These are phyloP conservation scores for Nakazawaea sp. DNA, from an alignment of 805 yeast genomes.

Conservation along the genomic window DNA sequence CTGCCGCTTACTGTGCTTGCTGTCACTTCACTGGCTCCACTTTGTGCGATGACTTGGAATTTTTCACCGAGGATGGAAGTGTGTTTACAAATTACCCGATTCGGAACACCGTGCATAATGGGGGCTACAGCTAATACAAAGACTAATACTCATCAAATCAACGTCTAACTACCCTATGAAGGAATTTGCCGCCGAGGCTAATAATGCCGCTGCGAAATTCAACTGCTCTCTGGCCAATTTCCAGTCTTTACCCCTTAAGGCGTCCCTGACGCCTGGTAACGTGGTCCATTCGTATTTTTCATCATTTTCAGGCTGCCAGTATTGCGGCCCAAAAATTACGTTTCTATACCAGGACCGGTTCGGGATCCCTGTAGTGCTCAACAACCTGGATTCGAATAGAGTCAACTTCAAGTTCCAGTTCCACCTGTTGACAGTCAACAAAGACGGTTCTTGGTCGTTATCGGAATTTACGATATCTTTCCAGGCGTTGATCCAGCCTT, in stretches of 20 bases:
- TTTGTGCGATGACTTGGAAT: too few species aligned
- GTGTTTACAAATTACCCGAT: too few species aligned
- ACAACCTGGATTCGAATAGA: slow-evolving; percentile 45
- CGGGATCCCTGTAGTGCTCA: slow-evolving; percentile 35
- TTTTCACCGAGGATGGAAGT: too few species aligned
- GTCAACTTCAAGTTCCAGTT: slow-evolving; percentile 71
- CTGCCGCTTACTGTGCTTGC: too few species aligned
- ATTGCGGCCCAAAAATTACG: slow-evolving; percentile 61
- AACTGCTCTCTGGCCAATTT: slow-evolving; percentile 48
- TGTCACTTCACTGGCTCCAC: too few species aligned
- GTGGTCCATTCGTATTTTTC: slow-evolving; percentile 47
- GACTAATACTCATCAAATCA: too few species aligned
- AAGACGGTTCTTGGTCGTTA: slow-evolving; percentile 65
- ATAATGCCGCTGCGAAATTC: slow-evolving; percentile 29
- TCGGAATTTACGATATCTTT: slow-evolving; percentile 39
- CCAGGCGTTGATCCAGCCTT: slow-evolving; percentile 63
- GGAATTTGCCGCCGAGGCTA: slow-evolving; percentile 22
- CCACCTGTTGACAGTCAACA: slow-evolving; percentile 67
- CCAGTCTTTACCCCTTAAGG: slow-evolving; percentile 42
- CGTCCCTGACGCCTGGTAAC: slow-evolving; percentile 76
- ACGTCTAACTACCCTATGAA: slow-evolving; percentile 8
- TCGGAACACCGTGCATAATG: too few species aligned
- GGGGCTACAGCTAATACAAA: too few species aligned
- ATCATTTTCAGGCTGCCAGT: slow-evolving; percentile 41
- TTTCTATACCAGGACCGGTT: slow-evolving; percentile 63